phyloP scores from a whole-genome alignment of 768 basidiomycete genomes.

The Leccinum arenicola region DNA sequence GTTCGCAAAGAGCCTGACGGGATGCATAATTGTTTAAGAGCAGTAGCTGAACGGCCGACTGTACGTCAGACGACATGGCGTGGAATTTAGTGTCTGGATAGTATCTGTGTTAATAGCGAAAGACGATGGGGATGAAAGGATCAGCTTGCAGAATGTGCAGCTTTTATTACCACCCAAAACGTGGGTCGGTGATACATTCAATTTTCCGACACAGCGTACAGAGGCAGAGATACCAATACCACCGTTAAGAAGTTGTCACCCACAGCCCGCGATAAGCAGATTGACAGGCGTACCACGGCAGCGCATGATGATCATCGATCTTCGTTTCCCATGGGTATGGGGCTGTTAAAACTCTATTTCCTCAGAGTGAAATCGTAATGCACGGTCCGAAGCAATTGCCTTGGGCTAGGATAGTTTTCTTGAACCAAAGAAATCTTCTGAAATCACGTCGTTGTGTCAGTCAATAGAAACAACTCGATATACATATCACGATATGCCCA shows the following conservation, averaged over 20 bases:
- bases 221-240: not conserved
- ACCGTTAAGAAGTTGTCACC: not conserved
- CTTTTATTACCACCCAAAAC: not conserved
- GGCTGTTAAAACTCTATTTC: no score
- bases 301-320: not conserved
- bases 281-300: not conserved
- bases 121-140: no score
- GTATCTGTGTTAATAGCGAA: no score
- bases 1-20: no score
- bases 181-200: not conserved
- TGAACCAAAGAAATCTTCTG: not conserved
- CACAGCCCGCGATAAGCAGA: not conserved
- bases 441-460: not conserved
- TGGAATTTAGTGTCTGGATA: no score
- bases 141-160: not conserved
- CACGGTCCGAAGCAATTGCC: not conserved
- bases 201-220: not conserved
- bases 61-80: no score
- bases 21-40: no score
- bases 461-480: not conserved
- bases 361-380: accelerated
- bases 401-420: not conserved
- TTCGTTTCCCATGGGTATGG: not conserved
- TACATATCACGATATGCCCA: no score
- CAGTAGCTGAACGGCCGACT: no score